Base-by-base conservation (phyloP, 2,329 filamentous ascomycete genomes). In the Didymella glomerata region DNA sequence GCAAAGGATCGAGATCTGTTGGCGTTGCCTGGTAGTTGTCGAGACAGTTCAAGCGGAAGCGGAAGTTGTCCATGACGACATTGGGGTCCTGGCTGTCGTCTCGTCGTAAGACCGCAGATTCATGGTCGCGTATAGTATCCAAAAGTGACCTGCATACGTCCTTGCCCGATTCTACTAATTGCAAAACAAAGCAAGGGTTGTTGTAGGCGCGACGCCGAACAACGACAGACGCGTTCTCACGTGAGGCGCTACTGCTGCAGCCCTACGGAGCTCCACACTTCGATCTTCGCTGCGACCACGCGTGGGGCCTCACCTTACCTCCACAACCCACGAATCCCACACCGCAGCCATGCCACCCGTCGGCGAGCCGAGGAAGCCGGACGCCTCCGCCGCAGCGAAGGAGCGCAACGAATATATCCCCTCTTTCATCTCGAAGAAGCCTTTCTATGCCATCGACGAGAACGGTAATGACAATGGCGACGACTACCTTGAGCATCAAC, bases 401-500 rank as follows among this genome's bases (percentile, higher is more conserved):
- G 93, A 96, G 78, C 92, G 95, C 79, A 99, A 99, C 84, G 80
- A 97, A 77, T 99, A 99, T 83, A 99, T 99, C 72, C 95, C 95
- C 6, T 88, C 91, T 53, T 99, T 97, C 84, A 99, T 99, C 81
- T 93, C 93, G 70, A 97, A 97, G 78, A 93, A 96, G 68, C 95
- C 95, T 4, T 99, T 99, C 80, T 99, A 98, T 78, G 88, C 96
- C 70, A 88, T 91, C 69, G 91, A 93, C 74, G 89, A 89, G 66
- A 87, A 89, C 60, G 77, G 78, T 40, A 85, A 90, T 61, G 73
- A 85, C 86, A 68, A 68, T 40, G 86, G 86, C 75, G 93, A 98
- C 74, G 93, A 98, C 73, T 99, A 98, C 76, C 91, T 99, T 65
- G 92, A 96, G 79, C 95, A 99, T 86, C 95, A 99, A 74, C 92